phyloP scores from a whole-genome alignment of 306 rosid genomes.

The Cajanus cajan region DNA sequence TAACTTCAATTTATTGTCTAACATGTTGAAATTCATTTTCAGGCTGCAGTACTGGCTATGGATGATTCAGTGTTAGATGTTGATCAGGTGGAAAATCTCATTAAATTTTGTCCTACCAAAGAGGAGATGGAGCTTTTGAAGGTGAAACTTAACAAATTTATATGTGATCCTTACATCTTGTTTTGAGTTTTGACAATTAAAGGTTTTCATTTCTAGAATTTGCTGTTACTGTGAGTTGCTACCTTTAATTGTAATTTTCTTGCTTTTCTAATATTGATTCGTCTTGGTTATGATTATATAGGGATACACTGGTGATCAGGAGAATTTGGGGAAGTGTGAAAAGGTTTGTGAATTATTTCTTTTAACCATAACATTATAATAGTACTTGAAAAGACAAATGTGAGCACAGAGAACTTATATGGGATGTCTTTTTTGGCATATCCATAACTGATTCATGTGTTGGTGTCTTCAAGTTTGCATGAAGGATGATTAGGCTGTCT shows the following conservation, averaged over 20 bases:
- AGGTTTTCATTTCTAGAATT: conserved; percentile 14
- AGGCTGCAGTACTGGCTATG: conserved; percentile 94
- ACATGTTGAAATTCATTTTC: conserved; percentile 32
- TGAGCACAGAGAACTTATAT: conserved; percentile 10
- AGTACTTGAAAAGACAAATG: conserved; percentile 3
- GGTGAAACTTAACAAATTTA: conserved; percentile 49
- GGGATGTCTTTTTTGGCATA: conserved; percentile 1
- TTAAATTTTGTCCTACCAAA: conserved; percentile 92
- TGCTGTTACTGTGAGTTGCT: conserved; percentile 11
- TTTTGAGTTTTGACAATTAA: conserved; percentile 1
- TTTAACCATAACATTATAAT: conserved; percentile 18
- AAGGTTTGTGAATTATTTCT: conserved; percentile 58
- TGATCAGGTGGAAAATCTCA: conserved; percentile 96
- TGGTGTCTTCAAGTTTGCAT: conserved; percentile 16
- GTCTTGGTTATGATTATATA: conserved; percentile 38
- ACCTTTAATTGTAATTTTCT: conserved; percentile 17
- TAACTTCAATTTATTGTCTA: conserved; percentile 19
- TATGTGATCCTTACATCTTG: conserved; percentile 19
- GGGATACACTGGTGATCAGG: conserved; percentile 87
- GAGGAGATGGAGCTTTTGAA: conserved; percentile 91
- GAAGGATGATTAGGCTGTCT: conserved; percentile 9
- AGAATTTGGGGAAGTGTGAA: conserved; percentile 84
- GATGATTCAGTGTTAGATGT: conserved; percentile 79
- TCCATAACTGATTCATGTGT: background rate
- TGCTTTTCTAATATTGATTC: conserved; percentile 30